These are phyloP conservation scores for Aureococcus anophagefferens DNA, from an alignment of 108 stramenopile genomes.

Conservation along the genomic window DNA sequence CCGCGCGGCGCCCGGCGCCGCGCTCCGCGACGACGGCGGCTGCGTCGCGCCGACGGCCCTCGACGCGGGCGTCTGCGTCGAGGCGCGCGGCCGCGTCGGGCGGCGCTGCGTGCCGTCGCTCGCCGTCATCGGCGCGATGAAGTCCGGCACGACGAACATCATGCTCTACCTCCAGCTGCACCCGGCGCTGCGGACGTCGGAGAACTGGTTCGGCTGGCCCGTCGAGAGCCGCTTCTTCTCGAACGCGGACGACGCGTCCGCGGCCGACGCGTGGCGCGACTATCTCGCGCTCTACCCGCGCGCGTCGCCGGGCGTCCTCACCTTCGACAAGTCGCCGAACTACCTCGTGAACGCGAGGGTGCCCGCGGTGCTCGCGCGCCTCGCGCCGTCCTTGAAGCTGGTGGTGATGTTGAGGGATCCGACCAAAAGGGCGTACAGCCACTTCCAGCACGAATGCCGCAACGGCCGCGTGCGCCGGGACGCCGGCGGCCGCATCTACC, in stretches of 20 bases:
- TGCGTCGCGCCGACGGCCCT: background rate
- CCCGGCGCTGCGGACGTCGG: background rate
- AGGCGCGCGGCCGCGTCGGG: background rate
- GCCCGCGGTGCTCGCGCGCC: background rate
- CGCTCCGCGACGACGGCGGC: too few species aligned
- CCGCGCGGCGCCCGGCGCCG: too few species aligned
- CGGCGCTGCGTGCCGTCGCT: background rate
- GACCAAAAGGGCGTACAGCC: background rate
- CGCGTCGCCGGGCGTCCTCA: background rate
- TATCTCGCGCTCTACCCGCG: background rate
- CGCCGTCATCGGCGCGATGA: background rate
- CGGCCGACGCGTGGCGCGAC: background rate
- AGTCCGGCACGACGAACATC: background rate
- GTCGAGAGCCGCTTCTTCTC: background rate
- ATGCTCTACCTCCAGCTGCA: background rate
- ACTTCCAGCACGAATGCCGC: background rate
- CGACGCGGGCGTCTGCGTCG: constrained; percentile 1
- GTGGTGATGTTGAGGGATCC: background rate
- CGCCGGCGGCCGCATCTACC: background rate
- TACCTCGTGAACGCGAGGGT: background rate
- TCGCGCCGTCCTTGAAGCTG: background rate
- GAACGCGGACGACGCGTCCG: background rate
- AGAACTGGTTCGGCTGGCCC: background rate
- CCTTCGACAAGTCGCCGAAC: background rate
- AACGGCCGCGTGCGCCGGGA: background rate